phyloP scores from a whole-genome alignment of 768 basidiomycete genomes.

The Auricularia auricula-judae region DNA sequence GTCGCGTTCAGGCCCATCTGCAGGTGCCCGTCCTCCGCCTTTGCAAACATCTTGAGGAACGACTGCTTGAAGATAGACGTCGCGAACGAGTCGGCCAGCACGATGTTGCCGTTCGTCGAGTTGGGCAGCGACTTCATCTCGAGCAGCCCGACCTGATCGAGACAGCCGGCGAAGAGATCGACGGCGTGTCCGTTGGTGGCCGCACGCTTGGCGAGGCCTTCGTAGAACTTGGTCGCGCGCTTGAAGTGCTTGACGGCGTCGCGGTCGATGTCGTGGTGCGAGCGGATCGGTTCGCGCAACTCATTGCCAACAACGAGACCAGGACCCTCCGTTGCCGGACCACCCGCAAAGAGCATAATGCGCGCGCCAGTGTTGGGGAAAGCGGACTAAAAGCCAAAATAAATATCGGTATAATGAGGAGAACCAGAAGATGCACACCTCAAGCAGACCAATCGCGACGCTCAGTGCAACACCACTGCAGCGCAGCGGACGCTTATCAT shows the following conservation, averaged over 20 bases:
- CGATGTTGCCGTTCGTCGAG: slow-evolving; percentile 92
- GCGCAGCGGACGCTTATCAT: slow-evolving; percentile 82
- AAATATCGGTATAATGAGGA: slow-evolving; percentile 9
- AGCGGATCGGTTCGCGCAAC: slow-evolving; percentile 92
- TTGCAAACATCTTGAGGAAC: slow-evolving; percentile 85
- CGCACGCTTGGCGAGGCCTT: slow-evolving; percentile 82
- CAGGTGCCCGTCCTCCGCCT: slow-evolving; percentile 84
- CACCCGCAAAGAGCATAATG: slow-evolving; percentile 93
- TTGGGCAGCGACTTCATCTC: slow-evolving; percentile 97
- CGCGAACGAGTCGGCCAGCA: slow-evolving; percentile 91
- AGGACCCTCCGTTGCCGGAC: slow-evolving; percentile 92
- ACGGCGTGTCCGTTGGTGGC: slow-evolving; percentile 92
- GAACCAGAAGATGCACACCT: neutral
- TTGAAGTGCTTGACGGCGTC: slow-evolving; percentile 97
- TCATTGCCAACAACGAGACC: slow-evolving; percentile 95
- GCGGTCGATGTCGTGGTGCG: slow-evolving; percentile 96
- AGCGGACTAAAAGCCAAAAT: slow-evolving; percentile 36
- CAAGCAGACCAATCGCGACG: slow-evolving; percentile 85
- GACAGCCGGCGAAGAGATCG: slow-evolving; percentile 92
- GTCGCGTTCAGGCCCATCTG: slow-evolving; percentile 99
- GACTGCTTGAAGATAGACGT: slow-evolving; percentile 99
- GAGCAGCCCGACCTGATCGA: slow-evolving; percentile 93
- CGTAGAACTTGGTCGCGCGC: slow-evolving; percentile 96
- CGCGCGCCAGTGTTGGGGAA: slow-evolving; percentile 94
- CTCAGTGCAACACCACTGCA: slow-evolving; percentile 93